Base-by-base conservation (phyloP, 2,329 filamentous ascomycete species). In the Beauveria medogensis region DNA sequence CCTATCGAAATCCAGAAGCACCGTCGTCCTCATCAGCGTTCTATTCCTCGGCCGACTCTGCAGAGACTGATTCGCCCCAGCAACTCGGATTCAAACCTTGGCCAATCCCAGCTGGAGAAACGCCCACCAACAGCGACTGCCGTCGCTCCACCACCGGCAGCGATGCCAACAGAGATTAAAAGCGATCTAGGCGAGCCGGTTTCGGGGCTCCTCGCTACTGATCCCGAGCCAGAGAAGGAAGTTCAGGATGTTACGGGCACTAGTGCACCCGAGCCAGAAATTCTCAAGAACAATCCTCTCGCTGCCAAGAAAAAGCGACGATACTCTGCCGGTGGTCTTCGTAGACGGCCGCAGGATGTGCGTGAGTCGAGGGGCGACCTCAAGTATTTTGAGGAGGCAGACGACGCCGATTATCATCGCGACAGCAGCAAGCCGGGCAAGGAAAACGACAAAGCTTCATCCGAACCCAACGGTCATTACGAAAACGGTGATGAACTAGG, bases 371-470 rank as follows among this genome's bases (percentile, higher is more conserved):
- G 88, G 57, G 89, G 91, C n/a, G 83, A 90, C 64, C 79, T 97
- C n/a, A 87, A 96, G 71, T 96, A 92, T 67, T 92, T 89, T 68
- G 92, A 96, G 69, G 90, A 95, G 67, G 91, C 93, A 30, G 91
- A 92, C 24, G 93, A 95, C 69, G 86, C 86, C 47, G 90, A 85
- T 2, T 92, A 56, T 62, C 62, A n/a, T 50, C 62, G 6, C 28
- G 22, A 43, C 28, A 63, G 22, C 26, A 20, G 41, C 47, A 48
- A 20, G 24, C 9, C 46, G 5, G 6, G 52, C 16, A 30, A 47
- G n/a, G 44, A 40, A 34, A 30, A 47, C 18, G 40, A 44, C 46
- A 46, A 50, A 20, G 37, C 30, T 30, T 57, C 54, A 26, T 50
- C 51, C 5, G 44, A 26, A 40, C 34, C 26, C 14, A 56, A 54